Base-by-base conservation (phyloP, 306 rosid genomes). In the Aeschynomene evenia region DNA sequence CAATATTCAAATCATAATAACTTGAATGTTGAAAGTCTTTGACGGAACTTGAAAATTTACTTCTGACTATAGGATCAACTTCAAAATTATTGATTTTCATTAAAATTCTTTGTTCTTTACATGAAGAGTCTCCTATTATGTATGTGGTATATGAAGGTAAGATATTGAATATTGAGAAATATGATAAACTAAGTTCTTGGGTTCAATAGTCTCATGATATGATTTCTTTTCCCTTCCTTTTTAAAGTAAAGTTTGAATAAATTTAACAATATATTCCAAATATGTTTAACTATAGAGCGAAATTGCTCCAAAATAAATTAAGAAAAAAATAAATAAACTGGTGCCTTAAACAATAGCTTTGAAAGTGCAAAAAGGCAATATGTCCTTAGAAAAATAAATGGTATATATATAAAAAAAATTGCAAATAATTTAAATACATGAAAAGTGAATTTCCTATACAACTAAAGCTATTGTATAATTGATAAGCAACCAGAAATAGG, bases 401-500 rank as follows among this genome's bases (percentile, higher is more conserved):
- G n/a, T n/a, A n/a, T n/a, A n/a, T n/a, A n/a, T n/a, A n/a, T n/a
- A n/a, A n/a, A n/a, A n/a, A n/a, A n/a, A n/a, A n/a, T n/a, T 12
- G 12, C 61, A 19, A 67, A 70, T 45, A 77, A 33, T 58, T 58
- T 58, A 12, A 59, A 64, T 39, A 50, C 26, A 72, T 26, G 64
- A 63, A 63, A 12, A 26, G n/a, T 18, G 53, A 66, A 73, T 43
- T 77, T 51, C 72, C 72, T 71, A 50, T 69, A 82, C 86, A 83
- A n/a, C n/a, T n/a, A 54, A 22, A 80, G 37, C 34, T 40, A 58
- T 58, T 59, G 57, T 13, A 13, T 51, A 74, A 45, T n/a, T n/a
- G n/a, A n/a, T 19, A 64, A 55, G 57, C 43, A 77, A 66, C 85
- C 87, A n/a, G 9, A 39, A 50, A 70, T 39, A 59, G 83, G 88